These are phyloP conservation scores for Schizosaccharomyces octosporus DNA, from an alignment of 805 yeast genomes.

Conservation along the genomic window DNA sequence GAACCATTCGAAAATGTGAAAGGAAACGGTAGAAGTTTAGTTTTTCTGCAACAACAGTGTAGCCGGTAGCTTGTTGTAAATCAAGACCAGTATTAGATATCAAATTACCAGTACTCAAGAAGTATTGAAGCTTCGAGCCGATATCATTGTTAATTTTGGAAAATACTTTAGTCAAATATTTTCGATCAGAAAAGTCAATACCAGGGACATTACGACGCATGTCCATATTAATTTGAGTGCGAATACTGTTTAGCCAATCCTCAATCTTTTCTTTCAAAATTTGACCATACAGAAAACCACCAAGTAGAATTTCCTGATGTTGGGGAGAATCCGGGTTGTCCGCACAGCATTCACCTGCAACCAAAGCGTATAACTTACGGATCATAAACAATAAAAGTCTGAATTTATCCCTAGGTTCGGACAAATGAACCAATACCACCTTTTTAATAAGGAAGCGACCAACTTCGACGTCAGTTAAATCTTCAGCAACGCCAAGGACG, in stretches of 20 bases:
- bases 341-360: slow-evolving; percentile 88
- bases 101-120: slow-evolving; percentile 86
- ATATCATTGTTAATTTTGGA: slow-evolving; percentile 69
- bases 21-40: slow-evolving; percentile 90
- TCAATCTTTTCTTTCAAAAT: slow-evolving; percentile 88
- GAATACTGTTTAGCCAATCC: slow-evolving; percentile 57
- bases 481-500: slow-evolving; percentile 72
- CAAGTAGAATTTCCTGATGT: slow-evolving; percentile 87
- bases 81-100: slow-evolving; percentile 93
- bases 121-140: slow-evolving; percentile 82
- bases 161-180: slow-evolving; percentile 60
- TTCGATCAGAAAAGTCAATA: slow-evolving; percentile 60
- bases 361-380: slow-evolving; percentile 77
- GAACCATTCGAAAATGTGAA: slow-evolving; percentile 98
- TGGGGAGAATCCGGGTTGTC: slow-evolving; percentile 98
- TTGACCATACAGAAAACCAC: slow-evolving; percentile 93
- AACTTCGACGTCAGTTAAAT: slow-evolving; percentile 68
- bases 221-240: slow-evolving; percentile 53
- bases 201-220: slow-evolving; percentile 35
- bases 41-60: slow-evolving; percentile 95
- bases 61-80: slow-evolving; percentile 92
- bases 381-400: slow-evolving; percentile 79
- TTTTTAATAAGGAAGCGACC: slow-evolving; percentile 63
- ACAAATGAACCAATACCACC: slow-evolving; percentile 71
- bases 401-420: slow-evolving; percentile 51